phyloP scores from a whole-genome alignment of 179 eudicot genomes.

The Pouteria campechiana region DNA sequence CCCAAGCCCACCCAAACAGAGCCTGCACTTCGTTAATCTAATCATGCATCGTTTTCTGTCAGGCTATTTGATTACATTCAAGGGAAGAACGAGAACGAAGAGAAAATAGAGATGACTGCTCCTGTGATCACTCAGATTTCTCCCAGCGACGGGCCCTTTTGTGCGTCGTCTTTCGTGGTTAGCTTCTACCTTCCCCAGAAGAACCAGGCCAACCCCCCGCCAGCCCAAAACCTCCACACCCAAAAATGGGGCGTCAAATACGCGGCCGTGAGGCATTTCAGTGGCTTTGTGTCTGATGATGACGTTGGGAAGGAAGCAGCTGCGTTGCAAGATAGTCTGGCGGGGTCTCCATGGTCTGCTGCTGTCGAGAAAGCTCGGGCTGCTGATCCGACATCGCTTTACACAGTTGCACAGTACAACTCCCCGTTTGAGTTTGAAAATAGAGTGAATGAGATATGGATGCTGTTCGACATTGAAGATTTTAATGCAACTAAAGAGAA shows the following conservation, averaged over 20 bases:
- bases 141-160: slow-evolving; percentile 91
- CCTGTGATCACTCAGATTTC: slow-evolving; percentile 66
- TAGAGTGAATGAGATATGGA: slow-evolving; percentile 88
- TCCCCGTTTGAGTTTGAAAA: slow-evolving; percentile 69
- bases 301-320: slow-evolving; percentile 56
- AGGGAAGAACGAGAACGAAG: slow-evolving; percentile 42
- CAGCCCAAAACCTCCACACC: slow-evolving; percentile 39
- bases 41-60: too few species aligned
- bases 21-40: too few species aligned
- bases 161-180: slow-evolving; percentile 66
- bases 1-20: too few species aligned
- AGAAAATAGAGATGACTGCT: slow-evolving; percentile 77
- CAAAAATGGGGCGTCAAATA: slow-evolving; percentile 49
- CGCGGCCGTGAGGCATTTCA: slow-evolving; percentile 64
- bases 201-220: slow-evolving; percentile 68
- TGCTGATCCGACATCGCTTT: slow-evolving; percentile 17
- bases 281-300: slow-evolving; percentile 50
- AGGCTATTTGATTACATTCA: slow-evolving; percentile 79
- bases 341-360: slow-evolving; percentile 48
- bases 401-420: slow-evolving; percentile 72
- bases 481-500: slow-evolving; percentile 1
- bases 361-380: slow-evolving; percentile 37
- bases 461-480: slow-evolving; percentile 34
- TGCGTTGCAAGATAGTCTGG: slow-evolving; percentile 32
- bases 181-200: slow-evolving; percentile 66